Conservation (phyloP, 495 filamentous ascomycete genomes). For the Tuber indicum region DNA sequence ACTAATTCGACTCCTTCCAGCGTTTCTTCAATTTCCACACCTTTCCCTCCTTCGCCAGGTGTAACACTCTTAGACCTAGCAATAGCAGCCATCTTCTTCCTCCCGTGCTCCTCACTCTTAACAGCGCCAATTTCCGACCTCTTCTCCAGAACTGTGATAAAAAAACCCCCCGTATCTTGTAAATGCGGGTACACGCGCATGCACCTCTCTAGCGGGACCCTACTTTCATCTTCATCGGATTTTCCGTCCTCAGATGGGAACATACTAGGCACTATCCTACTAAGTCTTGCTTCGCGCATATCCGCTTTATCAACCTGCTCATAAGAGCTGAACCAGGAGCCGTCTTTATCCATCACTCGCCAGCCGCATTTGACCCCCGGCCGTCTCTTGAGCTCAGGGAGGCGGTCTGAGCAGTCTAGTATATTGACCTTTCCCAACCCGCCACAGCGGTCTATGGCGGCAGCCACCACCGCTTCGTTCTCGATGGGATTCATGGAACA, state of each 20-base stretch:
- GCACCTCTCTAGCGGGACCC: constrained; percentile 76
- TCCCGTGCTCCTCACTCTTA: constrained; percentile 60
- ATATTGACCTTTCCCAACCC: constrained; percentile 73
- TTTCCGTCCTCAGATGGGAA: constrained; percentile 54
- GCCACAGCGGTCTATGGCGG: constrained; percentile 84
- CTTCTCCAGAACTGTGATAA: constrained; percentile 93
- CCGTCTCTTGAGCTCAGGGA: constrained; percentile 67
- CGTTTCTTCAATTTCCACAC: constrained; percentile 33
- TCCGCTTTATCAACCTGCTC: constrained; percentile 53
- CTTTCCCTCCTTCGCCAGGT: constrained; percentile 37
- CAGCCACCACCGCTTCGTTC: constrained; percentile 85
- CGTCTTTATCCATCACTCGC: constrained; percentile 82
- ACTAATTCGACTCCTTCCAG: not conserved
- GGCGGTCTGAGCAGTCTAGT: constrained; percentile 67
- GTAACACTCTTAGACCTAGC: constrained; percentile 46
- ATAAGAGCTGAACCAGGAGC: constrained; percentile 67
- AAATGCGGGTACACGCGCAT: constrained; percentile 90
- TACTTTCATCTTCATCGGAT: constrained; percentile 51
- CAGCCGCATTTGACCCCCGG: constrained; percentile 64
- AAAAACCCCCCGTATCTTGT: constrained; percentile 95
- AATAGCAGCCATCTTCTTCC: constrained; percentile 52
- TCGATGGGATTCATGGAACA: constrained; percentile 98
- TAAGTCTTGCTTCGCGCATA: constrained; percentile 47
- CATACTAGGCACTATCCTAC: constrained; percentile 67
- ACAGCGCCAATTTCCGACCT: constrained; percentile 70